Evolutionary conservation across 352 stramenopile genomes (phyloP), one percentile per base, ranked within the genome.

Genomic region (Phytopythium helicoides): DNA sequence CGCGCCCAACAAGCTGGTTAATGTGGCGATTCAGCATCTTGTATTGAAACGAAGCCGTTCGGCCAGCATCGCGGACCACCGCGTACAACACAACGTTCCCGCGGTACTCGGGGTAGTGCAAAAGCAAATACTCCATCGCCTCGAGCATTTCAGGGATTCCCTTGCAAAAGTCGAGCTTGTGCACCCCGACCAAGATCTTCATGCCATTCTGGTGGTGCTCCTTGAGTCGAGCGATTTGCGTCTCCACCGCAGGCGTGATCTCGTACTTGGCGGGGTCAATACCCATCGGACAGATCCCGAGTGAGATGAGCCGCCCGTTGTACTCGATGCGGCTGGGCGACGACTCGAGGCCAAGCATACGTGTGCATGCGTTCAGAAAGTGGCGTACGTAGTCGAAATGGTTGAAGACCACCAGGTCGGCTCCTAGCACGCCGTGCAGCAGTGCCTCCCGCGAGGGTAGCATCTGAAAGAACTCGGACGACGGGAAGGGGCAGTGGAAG

Each of bases 71-170:
- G 1, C 81, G 76, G 22, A 96, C 95, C n/a, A 99, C 94, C 2
- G 89, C 94, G 48, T 98, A 96, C 48, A 98, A 75, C 23, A 98
- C 87, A 1, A 98, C 73, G 37, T 97, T 96, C 26, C 95, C 91
- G 46, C 97, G 95, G 22, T 96, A 97, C 41, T 96, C 84, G 53
- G 88, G 88, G 52, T 97, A 93, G 40, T 92, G 71, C 54, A 88
- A 81, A 26, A 97, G 64, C 50, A 96, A 65, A 23, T 95, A 90
- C 58, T 96, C 88, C 64, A 96, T 89, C 22, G 86, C 87, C 44
- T 96, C 79, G 8, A 96, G 74, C 80, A 94, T 96, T 48, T 96
- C 81, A 2, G 82, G 86, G 28, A 96, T 96, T 5, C 87, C 87
- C 54, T 92, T 90, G 52, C 80, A 90, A 39, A 91, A 87, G 50